Base-by-base conservation (phyloP, 352 stramenopile genomes). In the Pythium brachiatum region DNA sequence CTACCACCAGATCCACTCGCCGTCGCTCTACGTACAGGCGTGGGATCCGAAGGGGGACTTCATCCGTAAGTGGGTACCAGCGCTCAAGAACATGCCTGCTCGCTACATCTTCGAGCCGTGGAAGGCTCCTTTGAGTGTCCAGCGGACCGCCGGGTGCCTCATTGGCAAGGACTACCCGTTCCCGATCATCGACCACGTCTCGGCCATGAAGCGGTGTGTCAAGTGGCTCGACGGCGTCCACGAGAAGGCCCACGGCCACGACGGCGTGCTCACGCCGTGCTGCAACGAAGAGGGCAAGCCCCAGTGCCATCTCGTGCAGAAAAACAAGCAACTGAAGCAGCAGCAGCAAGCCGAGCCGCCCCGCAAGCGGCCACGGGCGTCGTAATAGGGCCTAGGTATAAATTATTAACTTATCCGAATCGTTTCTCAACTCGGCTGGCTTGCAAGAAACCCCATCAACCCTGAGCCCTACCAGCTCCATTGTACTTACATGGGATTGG, bases 31-130 rank as follows among this genome's bases (percentile, higher is more conserved):
- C 66, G 81, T 86, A 9, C 97, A 98, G 70, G 96, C 97, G 55
- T 98, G 90, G 70, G 96, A 99, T 68, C 78, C 86, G 1, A 62
- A 94, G 26, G 91, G 91, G 11, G 60, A 79, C 18, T 98, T 97
- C 63, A 96, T 98, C 61, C 79, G 83, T 50, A 97, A 97, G 65
- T 98, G 90, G 67, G 64, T 99, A 1, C 92, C 95, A 4, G 81
- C 83, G 20, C 83, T 99, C 11, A 74, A 75, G 15, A 83, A 97
- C 13, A 90, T 98, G 63, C 96, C 96, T 4, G 76, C 81, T 12
- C 97, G 98, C 64, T 99, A 97, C 73, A 98, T 99, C 46, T 98
- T 98, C 64, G 95, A 98, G 72, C 97, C 97, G 2, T 99, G 96
- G 97, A 97, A 95, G 43, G 95, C 96, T 12, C 90, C 96, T 2